A percentile compares a stretch with the other conserved stretches of the same genome.
phyloP scores from a whole-genome alignment of 495 filamentous ascomycete species.

The Daldinia grandis region DNA sequence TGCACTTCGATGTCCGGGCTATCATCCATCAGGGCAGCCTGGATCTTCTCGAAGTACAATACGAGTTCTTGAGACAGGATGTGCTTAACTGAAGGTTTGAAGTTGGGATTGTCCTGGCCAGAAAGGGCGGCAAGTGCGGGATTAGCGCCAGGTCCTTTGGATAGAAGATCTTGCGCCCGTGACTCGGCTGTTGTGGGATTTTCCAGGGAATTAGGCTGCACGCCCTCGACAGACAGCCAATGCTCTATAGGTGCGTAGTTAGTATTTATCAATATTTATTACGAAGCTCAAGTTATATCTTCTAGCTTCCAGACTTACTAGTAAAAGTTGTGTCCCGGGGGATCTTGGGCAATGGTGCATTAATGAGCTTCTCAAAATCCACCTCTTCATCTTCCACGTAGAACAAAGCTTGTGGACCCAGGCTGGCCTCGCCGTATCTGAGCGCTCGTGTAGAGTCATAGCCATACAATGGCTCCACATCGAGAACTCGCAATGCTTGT shows the following conservation, averaged over 20 bases:
- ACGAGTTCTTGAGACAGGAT: slow-evolving; percentile 93
- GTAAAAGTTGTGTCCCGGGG: slow-evolving; percentile 93
- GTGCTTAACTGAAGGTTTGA: slow-evolving; percentile 93
- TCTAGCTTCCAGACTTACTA: slow-evolving; percentile 59
- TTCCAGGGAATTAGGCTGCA: slow-evolving; percentile 93
- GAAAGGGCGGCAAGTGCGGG: slow-evolving; percentile 81
- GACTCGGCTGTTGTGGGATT: slow-evolving; percentile 87
- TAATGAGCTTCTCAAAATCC: slow-evolving; percentile 98
- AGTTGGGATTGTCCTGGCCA: slow-evolving; percentile 79
- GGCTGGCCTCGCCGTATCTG: slow-evolving; percentile 89
- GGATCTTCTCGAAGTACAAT: slow-evolving; percentile 96
- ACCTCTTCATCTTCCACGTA: slow-evolving; percentile 99
- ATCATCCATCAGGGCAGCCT: slow-evolving; percentile 83
- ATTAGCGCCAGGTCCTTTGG: slow-evolving; percentile 88
- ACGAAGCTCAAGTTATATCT: background rate
- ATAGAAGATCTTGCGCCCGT: slow-evolving; percentile 80
- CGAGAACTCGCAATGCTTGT: slow-evolving; percentile 80
- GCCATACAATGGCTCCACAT: slow-evolving; percentile 94
- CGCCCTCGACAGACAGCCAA: slow-evolving; percentile 95
- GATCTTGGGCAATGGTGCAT: slow-evolving; percentile 91
- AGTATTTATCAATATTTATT: slow-evolving; percentile 9
- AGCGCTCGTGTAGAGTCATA: slow-evolving; percentile 90
- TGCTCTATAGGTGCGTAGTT: slow-evolving; percentile 67
- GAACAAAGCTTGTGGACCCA: slow-evolving; percentile 93
- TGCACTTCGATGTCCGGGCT: slow-evolving; percentile 73